Evolutionary conservation across 2,329 filamentous ascomycete species (phyloP), one percentile per base, ranked within the genome.

Genomic region (Penicillium sclerotigenum): DNA sequence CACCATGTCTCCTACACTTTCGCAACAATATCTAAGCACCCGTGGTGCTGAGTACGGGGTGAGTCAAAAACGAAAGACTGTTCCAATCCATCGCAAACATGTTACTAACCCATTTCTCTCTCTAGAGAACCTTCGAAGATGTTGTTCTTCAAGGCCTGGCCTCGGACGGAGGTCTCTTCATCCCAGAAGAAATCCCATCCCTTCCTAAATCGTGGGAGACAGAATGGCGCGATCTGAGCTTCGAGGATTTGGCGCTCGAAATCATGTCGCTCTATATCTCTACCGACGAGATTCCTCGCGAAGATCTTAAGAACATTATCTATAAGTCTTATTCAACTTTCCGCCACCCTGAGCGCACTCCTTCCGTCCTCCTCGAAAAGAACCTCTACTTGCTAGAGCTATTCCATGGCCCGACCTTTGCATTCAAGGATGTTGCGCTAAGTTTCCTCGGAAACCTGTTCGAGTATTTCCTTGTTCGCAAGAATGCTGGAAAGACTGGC

Each of bases 361-460:
- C 94, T 0, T 77, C 94, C 26, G 83, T 90, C 41, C 85, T 88
- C n/a, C 80, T 97, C 66, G 73, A 80, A 58, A 80, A 84, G 64
- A 88, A 93, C 71, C 80, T 97, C 40, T 86, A 96, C 71, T 80
- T 97, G 54, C 84, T 99, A 33, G 94, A 99, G 75, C 83, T 99
- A 41, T 99, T 97, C 81, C 93, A 97, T 73, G 94, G 94, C 1
- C 94, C 92, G 5, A 97, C 88, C 0, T 97, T 91, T 72, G 89
- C 93, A 2, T 97, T 97, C 80, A 96, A 97, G 77, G 93, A 97
- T 57, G 89, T 92, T 49, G 92, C 92, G 16, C 80, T 97, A 59
- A 93, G 97, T 67, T 94, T 97, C 70, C 79, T 99, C 2, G 94
- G 94, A n/a, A 97, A 99, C 69, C 80, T 99, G 2, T 97, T 80